Conservation (phyloP, 2,329 filamentous ascomycete species). For the Paecilomyces fulvus region DNA sequence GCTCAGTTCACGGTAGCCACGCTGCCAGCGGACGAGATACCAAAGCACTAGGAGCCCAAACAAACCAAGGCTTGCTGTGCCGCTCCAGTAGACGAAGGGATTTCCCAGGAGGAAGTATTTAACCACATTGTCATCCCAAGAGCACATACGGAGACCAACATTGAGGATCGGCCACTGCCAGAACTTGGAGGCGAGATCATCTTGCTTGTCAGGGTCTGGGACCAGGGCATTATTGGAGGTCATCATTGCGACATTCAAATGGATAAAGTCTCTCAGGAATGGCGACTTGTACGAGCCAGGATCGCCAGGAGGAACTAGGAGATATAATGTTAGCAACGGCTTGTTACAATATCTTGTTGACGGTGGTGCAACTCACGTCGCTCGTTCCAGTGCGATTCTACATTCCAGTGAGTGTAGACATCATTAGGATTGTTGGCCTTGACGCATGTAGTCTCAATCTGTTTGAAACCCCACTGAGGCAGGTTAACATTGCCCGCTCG, state of each 20-base stretch:
- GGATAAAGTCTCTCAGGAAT: conserved; percentile 95
- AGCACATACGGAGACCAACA: conserved; percentile 95
- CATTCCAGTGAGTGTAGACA: conserved; percentile 97
- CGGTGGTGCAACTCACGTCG: conserved; percentile 58
- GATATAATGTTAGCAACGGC: neutral
- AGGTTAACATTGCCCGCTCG: conserved; percentile 92
- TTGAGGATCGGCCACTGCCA: conserved; percentile 98
- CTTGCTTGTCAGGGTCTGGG: conserved; percentile 96
- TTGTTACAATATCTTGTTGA: neutral
- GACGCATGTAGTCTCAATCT: conserved; percentile 93
- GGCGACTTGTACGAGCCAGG: conserved; percentile 91
- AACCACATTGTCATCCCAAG: conserved; percentile 89
- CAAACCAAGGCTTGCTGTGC: conserved; percentile 66
- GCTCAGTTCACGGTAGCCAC: conserved; percentile 78
- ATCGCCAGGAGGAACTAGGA: conserved; percentile 72
- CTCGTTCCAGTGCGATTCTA: conserved; percentile 90
- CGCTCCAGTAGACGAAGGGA: conserved; percentile 91
- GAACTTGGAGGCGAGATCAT: conserved; percentile 90
- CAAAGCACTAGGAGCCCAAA: conserved; percentile 66
- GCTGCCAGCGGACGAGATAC: conserved; percentile 93
- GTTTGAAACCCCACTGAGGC: conserved; percentile 99
- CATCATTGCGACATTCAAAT: conserved; percentile 99
- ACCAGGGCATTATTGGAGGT: conserved; percentile 98
- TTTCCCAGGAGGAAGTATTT: conserved; percentile 99
- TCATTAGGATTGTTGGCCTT: conserved; percentile 90